Base-by-base conservation (phyloP, 2,329 filamentous ascomycete genomes). In the Xylariaceae sp. region DNA sequence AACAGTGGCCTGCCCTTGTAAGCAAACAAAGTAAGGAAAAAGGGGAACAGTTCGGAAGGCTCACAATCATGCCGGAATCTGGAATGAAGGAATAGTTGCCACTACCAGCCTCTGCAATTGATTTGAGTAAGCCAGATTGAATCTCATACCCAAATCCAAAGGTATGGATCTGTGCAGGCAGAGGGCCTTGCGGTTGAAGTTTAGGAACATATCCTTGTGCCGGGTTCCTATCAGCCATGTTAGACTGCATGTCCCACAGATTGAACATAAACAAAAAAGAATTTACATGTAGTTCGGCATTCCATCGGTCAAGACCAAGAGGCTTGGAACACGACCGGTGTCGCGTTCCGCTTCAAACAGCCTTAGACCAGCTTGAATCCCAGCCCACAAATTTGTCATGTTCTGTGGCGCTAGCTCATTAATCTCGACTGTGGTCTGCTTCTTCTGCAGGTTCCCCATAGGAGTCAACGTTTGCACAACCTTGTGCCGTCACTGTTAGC, bases 81-180 rank as follows among this genome's bases (percentile, higher is more conserved):
- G 81, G 78, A 16, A 86, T 85, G 56, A 84, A 86, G 9, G 79
- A 71, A 51, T 82, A 86, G 62, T 76, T 81, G 1, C 83, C 83
- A 2, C 75, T 70, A 0, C 79, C 76, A 44, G 79, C 68, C 59
- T 85, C 81, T 1, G 82, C 76, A 43, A 86, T 80, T 2, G 81
- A 80, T 66, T 83, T 82, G 48, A 86, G 70, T 16, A 85, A 67
- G 0, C 77, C 79, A 0, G 82, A 80, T 6, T 66, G 62, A 33
- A 81, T 66, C 1, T 59, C 43, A 55, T 79, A 78, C 5, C 79
- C 78, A 48, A 82, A 82, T 2, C 79, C 79, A 62, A 82, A 82
- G 0, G 78, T 81, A 60, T 80, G 73, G 62, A 77, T 75, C 0
- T 72, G 71, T 12, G 78, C 72, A 2, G 72, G 71, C 1, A 79